Conservation (phyloP, 2,329 filamentous ascomycete species). For the Pseudopithomyces maydicus region DNA sequence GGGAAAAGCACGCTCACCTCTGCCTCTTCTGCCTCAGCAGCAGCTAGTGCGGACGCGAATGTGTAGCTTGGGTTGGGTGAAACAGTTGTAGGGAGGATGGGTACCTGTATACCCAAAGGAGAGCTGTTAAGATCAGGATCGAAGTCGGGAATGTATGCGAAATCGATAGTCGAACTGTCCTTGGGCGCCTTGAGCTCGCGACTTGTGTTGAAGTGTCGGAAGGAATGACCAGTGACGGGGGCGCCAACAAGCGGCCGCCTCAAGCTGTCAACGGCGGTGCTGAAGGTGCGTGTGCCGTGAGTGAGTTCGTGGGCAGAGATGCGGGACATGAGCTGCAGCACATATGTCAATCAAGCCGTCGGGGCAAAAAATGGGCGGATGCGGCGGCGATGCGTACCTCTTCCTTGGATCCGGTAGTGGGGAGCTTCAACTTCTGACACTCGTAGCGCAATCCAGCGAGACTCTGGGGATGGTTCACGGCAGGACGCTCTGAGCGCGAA, state of each 20-base stretch:
- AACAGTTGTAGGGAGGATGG: constrained; percentile 50
- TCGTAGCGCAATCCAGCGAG: constrained; percentile 58
- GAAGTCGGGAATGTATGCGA: constrained; percentile 63
- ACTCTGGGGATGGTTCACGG: constrained; percentile 56
- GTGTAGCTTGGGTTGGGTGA: constrained; percentile 10
- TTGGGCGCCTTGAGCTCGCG: constrained; percentile 60
- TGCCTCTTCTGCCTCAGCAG: constrained; percentile 27
- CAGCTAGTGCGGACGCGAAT: constrained; percentile 10
- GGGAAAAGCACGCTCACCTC: constrained; percentile 21
- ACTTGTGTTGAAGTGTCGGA: constrained; percentile 67
- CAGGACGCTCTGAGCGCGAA: constrained; percentile 53
- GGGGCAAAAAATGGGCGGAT: constrained; percentile 1
- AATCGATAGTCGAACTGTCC: constrained; percentile 67
- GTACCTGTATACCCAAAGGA: constrained; percentile 51
- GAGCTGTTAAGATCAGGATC: constrained; percentile 47
- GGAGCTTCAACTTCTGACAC: constrained; percentile 56
- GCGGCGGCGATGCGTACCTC: constrained; percentile 51
- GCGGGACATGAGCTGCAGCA: constrained; percentile 54
- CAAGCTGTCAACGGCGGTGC: constrained; percentile 58
- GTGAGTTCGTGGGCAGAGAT: constrained; percentile 59
- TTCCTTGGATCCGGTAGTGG: constrained; percentile 53
- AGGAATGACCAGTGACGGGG: constrained; percentile 31
- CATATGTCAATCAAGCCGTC: constrained; percentile 8
- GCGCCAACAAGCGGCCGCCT: constrained; percentile 44
- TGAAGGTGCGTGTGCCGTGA: constrained; percentile 57